Evolutionary conservation across 1,284 basidiomycete species (phyloP), one percentile per base, ranked within the genome.

Genomic region (Neolentinus lepideus): DNA sequence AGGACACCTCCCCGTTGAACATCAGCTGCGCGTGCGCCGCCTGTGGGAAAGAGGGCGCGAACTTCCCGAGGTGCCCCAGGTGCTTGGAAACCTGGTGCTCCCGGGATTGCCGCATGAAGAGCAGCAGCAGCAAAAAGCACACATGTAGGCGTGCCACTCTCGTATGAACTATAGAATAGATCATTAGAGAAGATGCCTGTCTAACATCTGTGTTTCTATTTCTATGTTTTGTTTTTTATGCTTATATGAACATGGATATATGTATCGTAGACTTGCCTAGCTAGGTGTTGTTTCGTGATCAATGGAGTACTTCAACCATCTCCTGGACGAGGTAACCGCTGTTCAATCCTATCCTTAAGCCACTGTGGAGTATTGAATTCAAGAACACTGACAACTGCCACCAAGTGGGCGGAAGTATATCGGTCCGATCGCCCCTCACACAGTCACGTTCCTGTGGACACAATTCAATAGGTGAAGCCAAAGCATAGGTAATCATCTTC

Each of bases 31-130:
- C 68, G 26, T 89, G 86, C 61, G 74, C 78, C 8, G 76, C 81
- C 2, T 89, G 86, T 64, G 71, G 70, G 45, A 81, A 77, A 61
- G 57, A 64, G 2, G 86, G 87, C 0, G 68, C 71, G 27, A 83
- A 86, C 62, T 88, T 78, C 65, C 85, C 86, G 11, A 75, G 77
- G 29, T 89, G 86, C 66, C 72, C 78, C 2, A 80, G 76, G 60
- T 89, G 86, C 62, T 73, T 75, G 14, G 75, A 79, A 52, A 76
- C 71, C 67, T 88, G 85, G 84, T 89, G 86, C 62, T 88, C 85
- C 48, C 74, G 87, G 55, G 71, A 79, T 47, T 89, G 86, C 66
- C 74, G 85, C 56, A 63, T 86, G 54, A 70, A 72, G 48, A 76
- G 57, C 11, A 57, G 72, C 31, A 73, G 75, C 45, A 54, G 54